Percentiles rank a stretch among this genome's conserved stretches.
Conservation (phyloP, 805 yeast species). For the Candida railenensis region DNA sequence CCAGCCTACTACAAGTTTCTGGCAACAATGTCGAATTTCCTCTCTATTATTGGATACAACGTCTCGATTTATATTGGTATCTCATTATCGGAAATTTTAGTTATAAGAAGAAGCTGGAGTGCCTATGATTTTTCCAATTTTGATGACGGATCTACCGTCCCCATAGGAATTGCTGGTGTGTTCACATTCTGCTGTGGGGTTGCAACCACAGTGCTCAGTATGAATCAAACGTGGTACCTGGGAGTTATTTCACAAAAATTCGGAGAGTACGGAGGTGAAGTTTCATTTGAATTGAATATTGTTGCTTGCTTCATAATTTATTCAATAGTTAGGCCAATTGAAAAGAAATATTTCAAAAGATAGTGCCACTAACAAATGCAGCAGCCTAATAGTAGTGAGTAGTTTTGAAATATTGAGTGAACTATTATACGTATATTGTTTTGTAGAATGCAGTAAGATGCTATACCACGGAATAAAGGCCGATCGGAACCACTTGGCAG, state of each 20-base stretch:
- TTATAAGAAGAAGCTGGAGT: slow-evolving; percentile 23
- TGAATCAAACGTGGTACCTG: slow-evolving; percentile 33
- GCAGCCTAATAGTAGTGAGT: background rate
- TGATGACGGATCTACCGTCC: slow-evolving; percentile 20
- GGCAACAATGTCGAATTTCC: slow-evolving; percentile 28
- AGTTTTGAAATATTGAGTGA: background rate
- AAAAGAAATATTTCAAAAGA: slow-evolving; percentile 20
- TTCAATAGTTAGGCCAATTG: slow-evolving; percentile 27
- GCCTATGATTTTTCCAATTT: slow-evolving; percentile 27
- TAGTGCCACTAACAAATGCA: background rate
- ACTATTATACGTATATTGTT: too few species aligned
- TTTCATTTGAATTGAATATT: slow-evolving; percentile 29
- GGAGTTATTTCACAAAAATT: slow-evolving; percentile 28
- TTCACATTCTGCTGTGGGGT: slow-evolving; percentile 29
- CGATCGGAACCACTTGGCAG: too few species aligned
- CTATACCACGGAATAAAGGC: too few species aligned
- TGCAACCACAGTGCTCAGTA: slow-evolving; percentile 29
- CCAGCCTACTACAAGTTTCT: slow-evolving; percentile 35
- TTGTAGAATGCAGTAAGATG: too few species aligned
- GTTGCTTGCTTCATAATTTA: slow-evolving; percentile 27
- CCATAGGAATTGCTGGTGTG: slow-evolving; percentile 30
- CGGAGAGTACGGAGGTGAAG: slow-evolving; percentile 26
- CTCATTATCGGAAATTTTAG: slow-evolving; percentile 26
- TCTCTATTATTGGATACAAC: slow-evolving; percentile 31
- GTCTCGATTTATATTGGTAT: slow-evolving; percentile 34